A percentile compares a stretch with the other conserved stretches of the same genome.
Evolutionary conservation across 768 basidiomycete genomes (phyloP).

Genomic region (Kwoniella mangroviensis): DNA sequence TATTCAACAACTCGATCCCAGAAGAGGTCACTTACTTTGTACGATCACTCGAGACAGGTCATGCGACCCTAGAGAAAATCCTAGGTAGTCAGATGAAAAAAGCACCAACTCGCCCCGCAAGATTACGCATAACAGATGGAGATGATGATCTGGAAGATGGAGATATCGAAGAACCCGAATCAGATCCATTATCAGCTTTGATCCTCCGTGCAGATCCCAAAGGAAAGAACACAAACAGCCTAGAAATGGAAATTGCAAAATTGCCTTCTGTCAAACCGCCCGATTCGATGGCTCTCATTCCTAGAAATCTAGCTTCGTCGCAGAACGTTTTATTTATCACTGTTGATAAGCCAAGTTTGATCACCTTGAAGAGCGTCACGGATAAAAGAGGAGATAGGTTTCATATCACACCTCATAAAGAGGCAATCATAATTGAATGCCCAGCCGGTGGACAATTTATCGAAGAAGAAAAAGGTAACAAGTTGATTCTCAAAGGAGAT

Average conservation of each 20-base stretch:
- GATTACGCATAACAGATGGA: constrained; percentile 38
- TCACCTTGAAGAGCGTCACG: constrained; percentile 74
- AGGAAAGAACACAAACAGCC: not conserved
- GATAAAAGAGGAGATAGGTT: constrained; percentile 75
- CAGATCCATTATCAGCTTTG: constrained; percentile 38
- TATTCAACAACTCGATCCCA: constrained; percentile 88
- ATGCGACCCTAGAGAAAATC: constrained; percentile 30
- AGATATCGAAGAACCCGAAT: constrained; percentile 30
- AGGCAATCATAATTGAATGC: constrained; percentile 78
- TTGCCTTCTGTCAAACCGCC: constrained; percentile 49
- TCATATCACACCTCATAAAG: constrained; percentile 66
- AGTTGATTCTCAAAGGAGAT: constrained; percentile 66
- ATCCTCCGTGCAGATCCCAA: constrained; percentile 21
- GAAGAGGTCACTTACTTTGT: constrained; percentile 73
- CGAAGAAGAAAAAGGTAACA: constrained; percentile 60
- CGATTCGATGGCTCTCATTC: constrained; percentile 58
- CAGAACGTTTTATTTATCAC: constrained; percentile 76
- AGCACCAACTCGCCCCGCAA: constrained; percentile 21
- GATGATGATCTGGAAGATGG: constrained; percentile 48
- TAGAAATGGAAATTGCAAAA: constrained; percentile 36
- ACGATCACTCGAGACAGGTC: constrained; percentile 65
- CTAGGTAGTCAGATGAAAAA: constrained; percentile 36
- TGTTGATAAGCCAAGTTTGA: constrained; percentile 71
- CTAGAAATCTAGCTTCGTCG: constrained; percentile 67
- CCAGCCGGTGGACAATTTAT: constrained; percentile 71